phyloP scores from a whole-genome alignment of 768 basidiomycete species.

The Lactarius evosmus region DNA sequence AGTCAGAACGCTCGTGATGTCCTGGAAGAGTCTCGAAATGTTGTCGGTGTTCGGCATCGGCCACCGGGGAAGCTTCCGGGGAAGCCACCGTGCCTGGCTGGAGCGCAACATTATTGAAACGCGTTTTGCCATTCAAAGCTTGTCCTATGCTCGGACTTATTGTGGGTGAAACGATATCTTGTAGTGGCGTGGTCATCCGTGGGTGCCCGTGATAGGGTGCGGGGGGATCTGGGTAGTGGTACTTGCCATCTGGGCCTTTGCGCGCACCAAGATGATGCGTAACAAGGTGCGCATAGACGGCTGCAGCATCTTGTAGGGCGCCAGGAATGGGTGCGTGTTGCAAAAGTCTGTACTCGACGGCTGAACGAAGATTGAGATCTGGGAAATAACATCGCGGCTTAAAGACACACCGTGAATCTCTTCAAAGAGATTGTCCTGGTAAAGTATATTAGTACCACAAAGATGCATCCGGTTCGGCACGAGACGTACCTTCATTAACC shows the following conservation, averaged over 20 bases:
- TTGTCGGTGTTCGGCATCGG: background rate
- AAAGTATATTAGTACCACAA: background rate
- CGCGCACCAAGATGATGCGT: conserved; percentile 29
- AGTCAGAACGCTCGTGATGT: background rate
- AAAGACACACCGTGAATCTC: conserved; percentile 35
- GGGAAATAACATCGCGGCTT: background rate
- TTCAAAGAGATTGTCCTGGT: conserved; percentile 35
- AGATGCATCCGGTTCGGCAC: background rate
- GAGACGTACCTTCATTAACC: conserved; percentile 41
- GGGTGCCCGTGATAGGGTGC: conserved; percentile 21
- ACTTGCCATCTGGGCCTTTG: conserved; percentile 30
- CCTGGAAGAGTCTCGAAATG: background rate
- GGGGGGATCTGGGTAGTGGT: conserved; percentile 28
- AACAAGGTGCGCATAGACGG: conserved; percentile 49
- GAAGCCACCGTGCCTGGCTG: background rate
- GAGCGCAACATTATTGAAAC: background rate
- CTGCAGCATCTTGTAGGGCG: conserved; percentile 50
- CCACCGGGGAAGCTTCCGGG: background rate
- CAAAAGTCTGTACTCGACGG: conserved; percentile 51
- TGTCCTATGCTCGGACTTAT: background rate
- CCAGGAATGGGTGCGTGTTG: conserved; percentile 55
- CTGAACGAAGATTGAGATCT: conserved; percentile 15
- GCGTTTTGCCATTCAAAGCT: background rate
- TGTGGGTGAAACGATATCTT: background rate
- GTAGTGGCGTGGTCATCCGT: background rate